Evolutionary conservation across 148 eudicot genomes (phyloP).

Genomic region (Vaccinium vitisidaea): DNA sequence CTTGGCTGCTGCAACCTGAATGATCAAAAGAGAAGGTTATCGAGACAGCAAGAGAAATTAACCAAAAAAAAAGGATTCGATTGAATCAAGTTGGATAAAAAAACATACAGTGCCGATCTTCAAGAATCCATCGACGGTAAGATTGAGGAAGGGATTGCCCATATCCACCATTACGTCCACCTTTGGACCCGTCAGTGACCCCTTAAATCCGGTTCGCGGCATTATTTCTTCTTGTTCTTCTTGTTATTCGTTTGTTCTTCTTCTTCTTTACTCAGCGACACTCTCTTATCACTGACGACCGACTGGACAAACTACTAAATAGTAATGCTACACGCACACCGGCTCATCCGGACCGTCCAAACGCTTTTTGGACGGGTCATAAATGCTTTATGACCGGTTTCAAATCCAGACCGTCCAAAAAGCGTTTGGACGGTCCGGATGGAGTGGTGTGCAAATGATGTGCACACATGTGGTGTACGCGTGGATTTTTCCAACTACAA

Average conservation of each 20-base stretch:
- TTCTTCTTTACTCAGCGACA: not conserved
- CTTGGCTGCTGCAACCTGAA: constrained; percentile 71
- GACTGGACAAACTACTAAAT: not conserved
- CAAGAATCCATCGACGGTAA: constrained; percentile 76
- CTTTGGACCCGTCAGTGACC: constrained; percentile 42
- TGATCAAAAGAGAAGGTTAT: not conserved
- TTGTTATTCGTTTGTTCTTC: not conserved
- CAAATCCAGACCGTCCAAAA: no score
- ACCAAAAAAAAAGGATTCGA: not conserved
- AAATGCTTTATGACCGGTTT: no score
- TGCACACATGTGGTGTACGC: no score
- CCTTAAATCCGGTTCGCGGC: constrained; percentile 53
- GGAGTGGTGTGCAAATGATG: no score
- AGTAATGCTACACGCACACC: no score
- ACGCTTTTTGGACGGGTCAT: no score
- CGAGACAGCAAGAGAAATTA: not conserved
- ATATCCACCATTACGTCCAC: constrained; percentile 58
- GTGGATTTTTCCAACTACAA: no score
- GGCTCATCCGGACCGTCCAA: no score
- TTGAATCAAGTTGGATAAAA: no score
- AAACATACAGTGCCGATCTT: constrained; percentile 72
- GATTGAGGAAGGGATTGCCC: constrained; percentile 76
- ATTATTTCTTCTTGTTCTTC: constrained; percentile 21
- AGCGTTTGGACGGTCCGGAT: no score
- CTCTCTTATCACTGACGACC: not conserved